phyloP scores from a whole-genome alignment of 805 yeast species.

The Cyberlindnera sargentensis region DNA sequence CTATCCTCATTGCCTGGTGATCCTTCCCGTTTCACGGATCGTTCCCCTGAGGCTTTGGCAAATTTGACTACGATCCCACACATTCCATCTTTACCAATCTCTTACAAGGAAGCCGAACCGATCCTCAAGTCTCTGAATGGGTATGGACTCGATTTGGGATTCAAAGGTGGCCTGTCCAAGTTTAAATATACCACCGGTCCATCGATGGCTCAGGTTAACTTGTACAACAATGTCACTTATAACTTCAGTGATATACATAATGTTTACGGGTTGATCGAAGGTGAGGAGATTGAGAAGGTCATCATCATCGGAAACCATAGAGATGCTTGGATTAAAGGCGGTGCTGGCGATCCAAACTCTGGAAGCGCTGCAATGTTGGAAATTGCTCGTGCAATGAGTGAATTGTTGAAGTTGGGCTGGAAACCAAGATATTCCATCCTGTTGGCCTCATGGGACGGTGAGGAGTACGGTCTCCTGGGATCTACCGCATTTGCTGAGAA shows the following conservation, averaged over 20 bases:
- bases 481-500: conserved; percentile 75
- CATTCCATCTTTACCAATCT: conserved; percentile 68
- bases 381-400: conserved; percentile 52
- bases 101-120: conserved; percentile 56
- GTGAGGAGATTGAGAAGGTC: conserved; percentile 44
- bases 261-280: conserved; percentile 55
- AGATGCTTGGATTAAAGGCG: conserved; percentile 76
- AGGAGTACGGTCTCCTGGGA: conserved; percentile 69
- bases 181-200: conserved; percentile 51
- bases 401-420: conserved; percentile 50
- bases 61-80: conserved; percentile 46
- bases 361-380: conserved; percentile 65
- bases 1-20: conserved; percentile 63
- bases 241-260: conserved; percentile 55
- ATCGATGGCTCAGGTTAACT: conserved; percentile 36
- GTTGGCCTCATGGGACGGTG: conserved; percentile 81
- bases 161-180: conserved; percentile 39
- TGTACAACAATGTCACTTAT: conserved; percentile 56
- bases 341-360: conserved; percentile 74
- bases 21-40: conserved; percentile 62
- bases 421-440: conserved; percentile 57
- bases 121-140: conserved; percentile 54
- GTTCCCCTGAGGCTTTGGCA: conserved; percentile 46
- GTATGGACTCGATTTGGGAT: conserved; percentile 43
- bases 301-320: conserved; percentile 70